Evolutionary conservation across 352 stramenopile genomes (phyloP).

Genomic region (Phytophthora podocarpi): DNA sequence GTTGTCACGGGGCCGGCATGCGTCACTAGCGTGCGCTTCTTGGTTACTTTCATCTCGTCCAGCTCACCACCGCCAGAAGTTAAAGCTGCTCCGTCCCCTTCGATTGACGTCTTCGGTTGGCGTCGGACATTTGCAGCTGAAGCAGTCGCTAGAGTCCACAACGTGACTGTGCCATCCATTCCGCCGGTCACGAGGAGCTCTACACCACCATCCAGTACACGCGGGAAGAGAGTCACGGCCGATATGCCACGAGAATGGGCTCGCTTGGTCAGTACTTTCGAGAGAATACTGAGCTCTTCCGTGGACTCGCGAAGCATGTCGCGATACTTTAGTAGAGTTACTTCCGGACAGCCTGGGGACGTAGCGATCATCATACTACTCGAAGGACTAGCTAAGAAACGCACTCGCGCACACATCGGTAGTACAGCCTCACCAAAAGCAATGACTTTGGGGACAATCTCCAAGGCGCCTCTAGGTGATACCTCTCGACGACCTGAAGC

Average conservation of each 20-base stretch:
- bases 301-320: constrained; percentile 55
- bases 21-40: constrained; percentile 68
- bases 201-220: constrained; percentile 45
- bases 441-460: constrained; percentile 49
- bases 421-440: constrained; percentile 53
- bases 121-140: constrained; percentile 27
- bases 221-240: constrained; percentile 49
- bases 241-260: constrained; percentile 64
- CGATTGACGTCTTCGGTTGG: constrained; percentile 1
- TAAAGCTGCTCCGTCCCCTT: background rate
- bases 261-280: constrained; percentile 57
- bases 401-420: constrained; percentile 39
- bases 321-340: constrained; percentile 62
- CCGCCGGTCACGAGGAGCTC: constrained; percentile 72
- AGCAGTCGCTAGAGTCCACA: constrained; percentile 84
- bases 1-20: constrained; percentile 66
- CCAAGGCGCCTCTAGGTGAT: constrained; percentile 19
- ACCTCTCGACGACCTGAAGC: constrained; percentile 17
- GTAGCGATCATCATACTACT: constrained; percentile 58
- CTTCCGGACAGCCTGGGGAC: constrained; percentile 39
- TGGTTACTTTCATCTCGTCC: constrained; percentile 67
- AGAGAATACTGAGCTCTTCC: constrained; percentile 50
- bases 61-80: constrained; percentile 45
- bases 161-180: constrained; percentile 61
- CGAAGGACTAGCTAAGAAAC: constrained; percentile 50